Evolutionary conservation across 179 eudicot species (phyloP), one percentile per base, ranked within the genome.

Genomic region (Beta lomatogona): DNA sequence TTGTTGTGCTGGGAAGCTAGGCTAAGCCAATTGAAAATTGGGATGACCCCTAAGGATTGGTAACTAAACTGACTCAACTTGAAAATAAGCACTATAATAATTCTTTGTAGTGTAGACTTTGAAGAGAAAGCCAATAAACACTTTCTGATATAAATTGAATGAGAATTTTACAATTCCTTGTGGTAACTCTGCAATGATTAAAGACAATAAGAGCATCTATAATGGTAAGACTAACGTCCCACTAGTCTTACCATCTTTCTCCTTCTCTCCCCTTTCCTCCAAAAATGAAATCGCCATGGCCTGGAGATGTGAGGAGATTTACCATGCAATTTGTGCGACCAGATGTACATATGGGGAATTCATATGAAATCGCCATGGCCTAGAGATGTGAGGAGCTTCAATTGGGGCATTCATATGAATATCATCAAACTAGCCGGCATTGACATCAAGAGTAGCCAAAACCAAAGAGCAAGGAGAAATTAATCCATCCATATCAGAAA

Each of bases 181-280:
- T 55, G 77, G 21, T 54, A 31, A 55, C 77, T 74, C 77, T 74
- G 77, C 28, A 54, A 36, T 54, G 14, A 54, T 10, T 46, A 46
- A 41, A 6, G 22, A 74, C 59, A 71, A 36, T 52, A 71, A 21
- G 18, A 71, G 28, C 28, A 25, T 25, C 28, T 25, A 25, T 25
- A 25, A 25, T 25, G 28, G 28, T 25, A 25, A 25, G 28, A 25
- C 28, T 25, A 25, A 25, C 28, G 28, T 25, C 28, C 28, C 28
- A 25, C 28, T 25, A 25, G 28, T 25, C 28, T 25, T 71, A 21
- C 77, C 46, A 53, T 54, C 15, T 54, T 16, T 71, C 28, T 25
- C 28, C 28, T 25, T 25, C 28, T 25, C 28, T 25, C 28, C 28
- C 28, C 36, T 2, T 9, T 6, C 15, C 9, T 18, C 44, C 0